A percentile compares a stretch with the other conserved stretches of the same genome.
Evolutionary conservation across 257 asterid species (phyloP).

Genomic region (Penstemon newberryi): DNA sequence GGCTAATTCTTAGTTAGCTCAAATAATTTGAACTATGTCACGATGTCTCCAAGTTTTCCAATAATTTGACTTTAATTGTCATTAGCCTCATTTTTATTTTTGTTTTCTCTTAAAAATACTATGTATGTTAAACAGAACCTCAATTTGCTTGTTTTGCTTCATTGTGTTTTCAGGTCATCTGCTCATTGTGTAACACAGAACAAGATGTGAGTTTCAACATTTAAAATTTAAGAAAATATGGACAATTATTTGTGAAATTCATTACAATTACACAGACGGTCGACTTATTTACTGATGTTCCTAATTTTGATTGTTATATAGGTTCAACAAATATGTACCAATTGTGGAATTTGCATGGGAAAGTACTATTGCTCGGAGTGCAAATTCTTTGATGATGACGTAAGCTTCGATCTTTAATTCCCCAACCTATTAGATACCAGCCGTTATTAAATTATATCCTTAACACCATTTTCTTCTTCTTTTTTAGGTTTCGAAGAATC

Average conservation of each 20-base stretch:
- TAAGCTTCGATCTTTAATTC: conserved; percentile 21
- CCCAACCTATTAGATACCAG: not conserved
- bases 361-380: conserved; percentile 56
- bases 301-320: conserved; percentile 17
- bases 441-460: not conserved
- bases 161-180: conserved; percentile 29
- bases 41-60: not conserved
- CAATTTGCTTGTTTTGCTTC: not conserved
- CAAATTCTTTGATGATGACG: conserved; percentile 69
- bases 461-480: not conserved
- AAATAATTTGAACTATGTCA: not conserved
- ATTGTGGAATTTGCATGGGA: conserved; percentile 57
- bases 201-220: conserved; percentile 36
- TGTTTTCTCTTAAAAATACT: not conserved
- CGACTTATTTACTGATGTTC: not conserved
- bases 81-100: not conserved
- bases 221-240: not conserved
- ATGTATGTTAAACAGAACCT: not conserved
- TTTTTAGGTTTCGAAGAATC: conserved; percentile 57
- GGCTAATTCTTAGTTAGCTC: not conserved
- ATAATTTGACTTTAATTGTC: not conserved
- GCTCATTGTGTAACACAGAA: conserved; percentile 38
- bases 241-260: not conserved
- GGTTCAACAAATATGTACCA: conserved; percentile 35
- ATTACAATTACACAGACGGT: not conserved